Evolutionary conservation across 2,329 filamentous ascomycete genomes (phyloP).

Genomic region (Colletotrichum viniferum): DNA sequence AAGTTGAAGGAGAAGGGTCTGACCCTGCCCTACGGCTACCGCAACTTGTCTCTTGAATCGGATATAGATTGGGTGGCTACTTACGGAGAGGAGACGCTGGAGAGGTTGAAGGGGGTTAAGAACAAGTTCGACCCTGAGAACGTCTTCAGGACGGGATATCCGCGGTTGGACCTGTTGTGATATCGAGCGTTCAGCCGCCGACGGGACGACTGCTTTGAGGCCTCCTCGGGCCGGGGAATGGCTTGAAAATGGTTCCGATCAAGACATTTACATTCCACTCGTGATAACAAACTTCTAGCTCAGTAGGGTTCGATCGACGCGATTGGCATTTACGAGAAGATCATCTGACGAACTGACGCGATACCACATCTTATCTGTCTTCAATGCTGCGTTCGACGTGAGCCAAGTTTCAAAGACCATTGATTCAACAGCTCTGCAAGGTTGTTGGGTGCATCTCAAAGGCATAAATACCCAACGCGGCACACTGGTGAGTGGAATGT

Average conservation of each 20-base stretch:
- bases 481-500: background rate
- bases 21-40: conserved; percentile 28
- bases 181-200: background rate
- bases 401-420: background rate
- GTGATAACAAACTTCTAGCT: background rate
- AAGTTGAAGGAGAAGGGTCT: conserved; percentile 34
- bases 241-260: background rate
- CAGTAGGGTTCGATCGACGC: background rate
- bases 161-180: background rate
- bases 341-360: background rate
- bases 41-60: background rate
- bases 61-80: conserved; percentile 30
- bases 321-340: background rate
- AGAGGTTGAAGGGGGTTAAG: conserved; percentile 12
- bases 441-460: background rate
- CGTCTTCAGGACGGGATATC: conserved; percentile 14
- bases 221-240: background rate
- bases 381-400: background rate
- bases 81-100: conserved; percentile 31
- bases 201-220: background rate
- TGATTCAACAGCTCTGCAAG: background rate
- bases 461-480: background rate
- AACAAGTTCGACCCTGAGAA: conserved; percentile 15
- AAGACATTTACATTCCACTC: background rate
- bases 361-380: background rate